phyloP scores from a whole-genome alignment of 1,139 yeast species.

The Blastobotrys proliferans region DNA sequence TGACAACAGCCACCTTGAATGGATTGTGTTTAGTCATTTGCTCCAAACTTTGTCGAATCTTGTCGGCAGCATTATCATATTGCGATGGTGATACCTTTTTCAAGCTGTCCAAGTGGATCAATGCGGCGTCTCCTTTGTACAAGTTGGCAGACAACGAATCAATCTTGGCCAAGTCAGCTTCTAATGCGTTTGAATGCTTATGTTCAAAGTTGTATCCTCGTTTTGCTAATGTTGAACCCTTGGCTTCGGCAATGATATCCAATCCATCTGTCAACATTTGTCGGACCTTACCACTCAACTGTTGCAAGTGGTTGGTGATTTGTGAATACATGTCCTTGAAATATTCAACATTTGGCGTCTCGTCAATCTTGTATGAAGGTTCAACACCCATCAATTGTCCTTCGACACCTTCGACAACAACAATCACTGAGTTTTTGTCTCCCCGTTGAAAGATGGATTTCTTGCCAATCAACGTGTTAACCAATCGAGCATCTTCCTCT shows the following conservation, averaged over 20 bases:
- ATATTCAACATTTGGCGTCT: constrained; percentile 19
- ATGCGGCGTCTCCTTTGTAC: constrained; percentile 2
- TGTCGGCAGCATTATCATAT: not conserved
- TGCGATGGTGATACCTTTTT: not conserved
- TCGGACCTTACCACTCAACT: constrained; percentile 19
- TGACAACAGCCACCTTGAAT: constrained; percentile 21
- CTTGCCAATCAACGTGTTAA: constrained; percentile 14
- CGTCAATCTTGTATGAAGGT: constrained; percentile 25
- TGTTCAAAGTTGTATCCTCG: not conserved
- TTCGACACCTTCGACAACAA: constrained; percentile 24
- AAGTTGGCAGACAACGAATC: not conserved
- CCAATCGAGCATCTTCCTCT: constrained; percentile 20
- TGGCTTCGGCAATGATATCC: constrained; percentile 13
- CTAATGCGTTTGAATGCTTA: not conserved
- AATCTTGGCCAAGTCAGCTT: constrained; percentile 4
- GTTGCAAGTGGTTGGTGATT: constrained; percentile 19
- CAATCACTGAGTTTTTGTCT: constrained; percentile 19
- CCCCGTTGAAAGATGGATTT: constrained; percentile 10
- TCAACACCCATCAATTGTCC: constrained; percentile 12
- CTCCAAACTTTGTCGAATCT: constrained; percentile 12
- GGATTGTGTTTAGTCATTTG: constrained; percentile 12
- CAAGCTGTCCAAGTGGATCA: constrained; percentile 3
- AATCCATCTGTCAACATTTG: constrained; percentile 20
- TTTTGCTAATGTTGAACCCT: not conserved
- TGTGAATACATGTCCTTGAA: constrained; percentile 19